Evolutionary conservation across 495 filamentous ascomycete genomes (phyloP).

Genomic region (Trichocladium uniseriatum): DNA sequence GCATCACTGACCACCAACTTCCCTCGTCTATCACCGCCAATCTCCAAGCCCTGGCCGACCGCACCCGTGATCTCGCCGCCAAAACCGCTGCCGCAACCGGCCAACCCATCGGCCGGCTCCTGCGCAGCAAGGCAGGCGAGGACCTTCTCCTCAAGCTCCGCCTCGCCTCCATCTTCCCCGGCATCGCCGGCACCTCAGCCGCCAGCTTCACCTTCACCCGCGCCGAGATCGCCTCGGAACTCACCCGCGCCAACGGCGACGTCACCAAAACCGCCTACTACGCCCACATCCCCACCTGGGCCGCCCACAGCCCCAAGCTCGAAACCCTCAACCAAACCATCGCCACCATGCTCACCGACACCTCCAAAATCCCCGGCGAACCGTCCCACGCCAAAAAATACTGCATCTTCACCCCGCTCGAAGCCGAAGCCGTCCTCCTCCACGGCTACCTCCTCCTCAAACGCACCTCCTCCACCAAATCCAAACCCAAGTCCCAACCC

Average conservation of each 20-base stretch:
- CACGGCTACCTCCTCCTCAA: constrained; percentile 9
- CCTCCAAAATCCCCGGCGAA: constrained; percentile 4
- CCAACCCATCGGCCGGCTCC: background rate
- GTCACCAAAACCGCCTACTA: constrained; percentile 11
- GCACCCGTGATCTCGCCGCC: background rate
- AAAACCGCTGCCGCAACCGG: background rate
- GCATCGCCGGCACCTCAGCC: background rate
- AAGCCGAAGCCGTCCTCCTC: constrained; percentile 18
- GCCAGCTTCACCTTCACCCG: constrained; percentile 13
- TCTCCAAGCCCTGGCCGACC: constrained; percentile 5
- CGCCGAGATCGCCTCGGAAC: constrained; percentile 1
- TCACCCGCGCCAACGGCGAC: constrained; percentile 2
- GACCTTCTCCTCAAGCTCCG: constrained; percentile 14
- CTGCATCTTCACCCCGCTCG: constrained; percentile 18
- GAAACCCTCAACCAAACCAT: constrained; percentile 1
- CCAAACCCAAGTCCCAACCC: background rate
- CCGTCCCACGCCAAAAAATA: constrained; percentile 14
- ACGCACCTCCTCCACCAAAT: background rate
- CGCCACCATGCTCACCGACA: constrained; percentile 10
- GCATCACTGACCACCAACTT: constrained; percentile 18
- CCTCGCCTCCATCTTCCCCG: constrained; percentile 19
- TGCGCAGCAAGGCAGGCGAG: constrained; percentile 7
- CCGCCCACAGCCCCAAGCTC: constrained; percentile 16
- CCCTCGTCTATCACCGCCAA: background rate
- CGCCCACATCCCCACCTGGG: constrained; percentile 8